phyloP scores from a whole-genome alignment of 2,329 filamentous ascomycete genomes.

The Claviceps quebecensis region DNA sequence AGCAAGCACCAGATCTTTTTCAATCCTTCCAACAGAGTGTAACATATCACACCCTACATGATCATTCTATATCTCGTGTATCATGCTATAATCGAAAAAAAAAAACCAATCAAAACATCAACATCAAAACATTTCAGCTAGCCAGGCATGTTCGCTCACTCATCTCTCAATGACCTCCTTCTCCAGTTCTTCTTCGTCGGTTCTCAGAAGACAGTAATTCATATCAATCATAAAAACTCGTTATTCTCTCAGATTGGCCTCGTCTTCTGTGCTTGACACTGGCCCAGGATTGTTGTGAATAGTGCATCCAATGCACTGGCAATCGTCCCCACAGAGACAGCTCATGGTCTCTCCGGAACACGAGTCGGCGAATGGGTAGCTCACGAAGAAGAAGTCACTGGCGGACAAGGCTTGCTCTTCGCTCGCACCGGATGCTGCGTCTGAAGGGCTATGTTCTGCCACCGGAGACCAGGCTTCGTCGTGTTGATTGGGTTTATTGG shows the following conservation, averaged over 20 bases:
- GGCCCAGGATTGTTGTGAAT: constrained; percentile 29
- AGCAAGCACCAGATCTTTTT: not conserved
- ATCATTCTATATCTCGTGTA: no score
- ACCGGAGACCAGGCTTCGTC: constrained; percentile 23
- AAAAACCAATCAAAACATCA: not conserved
- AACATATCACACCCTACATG: no score
- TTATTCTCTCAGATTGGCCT: not conserved
- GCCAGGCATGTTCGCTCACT: no score
- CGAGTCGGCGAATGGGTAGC: constrained; percentile 32
- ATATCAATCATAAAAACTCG: not conserved
- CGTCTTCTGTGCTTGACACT: not conserved
- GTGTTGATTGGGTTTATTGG: constrained; percentile 5
- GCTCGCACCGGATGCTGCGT: constrained; percentile 27
- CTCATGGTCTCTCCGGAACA: constrained; percentile 35
- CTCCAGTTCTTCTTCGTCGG: no score
- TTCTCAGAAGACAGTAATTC: not conserved
- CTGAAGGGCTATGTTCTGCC: constrained; percentile 32
- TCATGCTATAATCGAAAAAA: not conserved
- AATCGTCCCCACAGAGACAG: constrained; percentile 47
- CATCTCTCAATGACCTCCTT: no score
- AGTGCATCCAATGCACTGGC: constrained; percentile 41
- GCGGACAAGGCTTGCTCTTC: constrained; percentile 39
- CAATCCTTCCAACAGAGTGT: no score
- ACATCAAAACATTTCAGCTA: no score
- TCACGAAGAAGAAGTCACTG: constrained; percentile 46